Conservation (phyloP, 371 early-diverging fungal genomes). For the Amoeboaphelidium protococcarum region DNA sequence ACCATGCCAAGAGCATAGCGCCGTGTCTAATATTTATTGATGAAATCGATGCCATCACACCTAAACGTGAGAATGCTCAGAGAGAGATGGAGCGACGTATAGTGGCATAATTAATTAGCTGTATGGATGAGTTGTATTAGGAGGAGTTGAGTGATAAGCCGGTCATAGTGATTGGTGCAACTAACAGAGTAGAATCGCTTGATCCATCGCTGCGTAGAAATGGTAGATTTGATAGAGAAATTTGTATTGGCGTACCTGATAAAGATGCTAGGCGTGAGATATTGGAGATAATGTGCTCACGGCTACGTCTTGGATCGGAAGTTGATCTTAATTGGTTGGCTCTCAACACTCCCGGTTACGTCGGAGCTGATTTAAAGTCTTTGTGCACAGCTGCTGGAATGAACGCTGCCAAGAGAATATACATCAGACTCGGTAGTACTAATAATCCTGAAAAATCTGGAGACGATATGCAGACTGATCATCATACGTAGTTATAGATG, state of each 20-base stretch:
- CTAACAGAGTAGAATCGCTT: conserved; percentile 91
- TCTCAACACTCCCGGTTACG: conserved; percentile 90
- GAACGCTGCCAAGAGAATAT: conserved; percentile 75
- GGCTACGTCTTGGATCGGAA: conserved; percentile 55
- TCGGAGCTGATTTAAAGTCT: conserved; percentile 94
- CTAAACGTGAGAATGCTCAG: conserved; percentile 95
- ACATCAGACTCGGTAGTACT: too few relatives aligned
- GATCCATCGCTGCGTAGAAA: conserved; percentile 92
- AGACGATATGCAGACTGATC: conserved; percentile 13
- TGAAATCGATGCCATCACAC: conserved; percentile 99
- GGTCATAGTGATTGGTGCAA: conserved; percentile 95
- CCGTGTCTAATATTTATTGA: conserved; percentile 98
- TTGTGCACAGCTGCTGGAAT: conserved; percentile 92
- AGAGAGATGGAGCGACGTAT: conserved; percentile 97
- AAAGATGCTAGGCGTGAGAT: conserved; percentile 76
- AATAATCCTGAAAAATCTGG: too few relatives aligned
- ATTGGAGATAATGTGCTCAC: conserved; percentile 58
- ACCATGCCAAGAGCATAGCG: conserved; percentile 64
- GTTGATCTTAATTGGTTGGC: conserved; percentile 72
- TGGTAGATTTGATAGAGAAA: conserved; percentile 96
- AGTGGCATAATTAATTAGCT: conserved; percentile 94
- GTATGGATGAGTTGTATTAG: conserved; percentile 58
- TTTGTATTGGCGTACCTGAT: conserved; percentile 92
- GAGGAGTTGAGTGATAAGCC: conserved; percentile 16
- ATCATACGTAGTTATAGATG: too few relatives aligned